Conservation (phyloP, 257 asterid genomes). For the Salvia miltiorrhiza region DNA sequence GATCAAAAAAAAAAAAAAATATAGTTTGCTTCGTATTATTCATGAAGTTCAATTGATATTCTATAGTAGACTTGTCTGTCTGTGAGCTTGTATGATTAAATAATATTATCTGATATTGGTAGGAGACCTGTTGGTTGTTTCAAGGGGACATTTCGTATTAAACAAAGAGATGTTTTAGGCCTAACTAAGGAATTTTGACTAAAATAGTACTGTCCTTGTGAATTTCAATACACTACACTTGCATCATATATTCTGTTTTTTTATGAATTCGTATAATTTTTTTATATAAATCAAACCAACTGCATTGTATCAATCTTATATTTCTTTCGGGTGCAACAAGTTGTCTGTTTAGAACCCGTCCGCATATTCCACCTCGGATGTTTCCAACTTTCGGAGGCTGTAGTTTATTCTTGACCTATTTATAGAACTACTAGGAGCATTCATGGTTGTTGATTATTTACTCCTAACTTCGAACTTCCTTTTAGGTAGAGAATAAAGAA, state of each 20-base stretch:
- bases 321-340: background rate
- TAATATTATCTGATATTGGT: conserved; percentile 16
- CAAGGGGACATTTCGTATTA: conserved; percentile 11
- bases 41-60: background rate
- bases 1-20: no score
- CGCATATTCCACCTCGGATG: background rate
- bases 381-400: background rate
- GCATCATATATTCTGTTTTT: background rate
- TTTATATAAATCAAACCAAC: background rate
- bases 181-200: conserved; percentile 10
- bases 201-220: no score
- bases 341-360: background rate
- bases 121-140: conserved; percentile 18
- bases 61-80: conserved; percentile 16
- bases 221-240: conserved; percentile 9
- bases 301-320: background rate
- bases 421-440: background rate
- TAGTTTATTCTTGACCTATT: background rate
- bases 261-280: background rate
- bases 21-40: conserved; percentile 2
- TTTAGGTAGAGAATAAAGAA: conserved; percentile 6
- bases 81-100: conserved; percentile 1
- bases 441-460: conserved; percentile 5
- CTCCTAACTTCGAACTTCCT: background rate
- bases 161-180: conserved; percentile 12